Base-by-base conservation (phyloP, 305 asterid genomes). In the Fraxinus greggii region DNA sequence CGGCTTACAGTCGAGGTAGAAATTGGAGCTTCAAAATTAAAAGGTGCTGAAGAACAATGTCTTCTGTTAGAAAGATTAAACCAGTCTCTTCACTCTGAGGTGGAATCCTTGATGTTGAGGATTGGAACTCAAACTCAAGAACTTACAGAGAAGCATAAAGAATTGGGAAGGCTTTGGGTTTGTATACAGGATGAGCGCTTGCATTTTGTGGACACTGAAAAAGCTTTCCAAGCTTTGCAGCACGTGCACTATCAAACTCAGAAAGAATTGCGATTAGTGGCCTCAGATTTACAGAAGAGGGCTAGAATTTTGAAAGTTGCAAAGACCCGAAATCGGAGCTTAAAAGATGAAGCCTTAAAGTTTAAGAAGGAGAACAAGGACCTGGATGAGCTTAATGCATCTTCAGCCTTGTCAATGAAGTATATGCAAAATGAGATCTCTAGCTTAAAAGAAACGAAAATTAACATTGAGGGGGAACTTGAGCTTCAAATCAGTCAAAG, bases 151-250 rank as follows among this genome's bases (percentile, higher is more conserved):
- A 96, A 93, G 91, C 95, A 94, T 89, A 89, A 90, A 85, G 98
- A 96, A 76, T 78, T 96, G 67, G 98, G 95, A 76, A 88, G 89
- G 40, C 93, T 96, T 40, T 93, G 97, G 98, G 88, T 89, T 80
- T 89, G 97, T 84, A 83, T 97, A 76, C 98, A 92, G 40, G 99
- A 97, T 85, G 98, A 94, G 80, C 88, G 96, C 4, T 82, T 91
- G 86, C 98, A 92, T 38, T 97, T 94, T 83, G 92, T 94, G 69
- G 98, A 95, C 86, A 98, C 98, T 80, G 98, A 97, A 89, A 93
- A 97, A 67, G 98, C 98, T 74, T 97, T 97, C 79, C 97, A 94
- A 81, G 90, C 98, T 51, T 83, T 97, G 88, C 98, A 92, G 91
- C 98, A 92, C 84, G 90, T 94, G 86, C 97, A 94, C 61, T 90